Base-by-base conservation (phyloP, 2,329 filamentous ascomycete genomes). In the Cladosporium sp. region DNA sequence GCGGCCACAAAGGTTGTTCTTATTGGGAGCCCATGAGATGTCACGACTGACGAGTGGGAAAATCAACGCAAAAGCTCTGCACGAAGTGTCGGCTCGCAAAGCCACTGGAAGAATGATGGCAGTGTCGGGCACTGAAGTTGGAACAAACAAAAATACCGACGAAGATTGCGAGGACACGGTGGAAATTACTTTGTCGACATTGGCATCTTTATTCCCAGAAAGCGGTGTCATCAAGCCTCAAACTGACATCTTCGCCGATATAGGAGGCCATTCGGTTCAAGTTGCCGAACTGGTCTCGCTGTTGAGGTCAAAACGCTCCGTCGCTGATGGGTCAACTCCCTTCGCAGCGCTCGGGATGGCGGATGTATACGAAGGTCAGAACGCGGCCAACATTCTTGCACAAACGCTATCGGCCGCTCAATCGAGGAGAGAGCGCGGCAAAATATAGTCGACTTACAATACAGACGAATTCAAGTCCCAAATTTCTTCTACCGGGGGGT, bases 261-360 rank as follows among this genome's bases (percentile, higher is more conserved):
- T 85, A 40, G 87, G 87, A 56, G 87, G 87, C 9, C 86, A 91
- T 70, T 86, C 81, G 68, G 81, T 92, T 57, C 74, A 89, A 18
- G 87, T 86, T n/a, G 59, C 59, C 16, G 56, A 60, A 22, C 52
- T 62, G 4, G 60, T 62, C 2, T 62, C 60, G 3, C 56, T 52
- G 4, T 43, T 61, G 18, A 53, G 59, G 18, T 42, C 56, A 44
- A 40, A 54, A 10, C 46, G 44, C n/a, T 46, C 42, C 3, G 50
- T 35, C 13, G n/a, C 13, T 9, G 56, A 61, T 37, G 28, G 33
- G 13, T 54, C 43, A 32, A 50, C 54, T 46, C 55, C 56, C 2
- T 62, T 61, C 40, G 56, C 59, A 13, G 60, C 60, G 9, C 60
- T 62, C 4, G 59, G 60, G n/a, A 41, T 62, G 2, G 56, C 59